Base-by-base conservation (phyloP, 495 filamentous ascomycete species). In the Hyaloscypha variabilis region DNA sequence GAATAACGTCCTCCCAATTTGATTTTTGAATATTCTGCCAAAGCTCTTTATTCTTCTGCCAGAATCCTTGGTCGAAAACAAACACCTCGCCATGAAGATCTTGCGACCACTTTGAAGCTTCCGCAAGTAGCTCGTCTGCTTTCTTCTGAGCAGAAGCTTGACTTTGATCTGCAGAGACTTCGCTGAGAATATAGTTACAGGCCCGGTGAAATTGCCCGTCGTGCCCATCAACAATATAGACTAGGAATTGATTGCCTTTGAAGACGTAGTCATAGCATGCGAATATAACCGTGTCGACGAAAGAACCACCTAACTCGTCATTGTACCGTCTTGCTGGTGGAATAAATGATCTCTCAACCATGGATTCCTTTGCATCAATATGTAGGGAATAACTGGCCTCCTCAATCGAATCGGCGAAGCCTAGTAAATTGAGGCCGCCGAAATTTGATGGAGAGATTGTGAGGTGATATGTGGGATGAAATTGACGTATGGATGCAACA, bases 1-100 rank as follows among this genome's bases (percentile, higher is more conserved):
- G 76, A 42, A 91, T 89, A 14, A 91, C 88, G 61, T 85, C 81
- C 4, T 86, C 82, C 88, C 88, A 91, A 29, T 76, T 74, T 2
- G 82, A 74, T 28, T 83, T 81, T 69, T 81, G 76, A 34, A 90
- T 77, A 62, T 80, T 82, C 42, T 82, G 60, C 75, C 77, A 91
- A 14, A 91, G 79, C 67, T 85, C 85, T 6, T 69, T 69, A 67
- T 72, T 82, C 77, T 89, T 90, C 63, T 77, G 67, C 89, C 88
- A 91, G 17, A 62, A 77, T 11, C 85, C 83, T 24, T 74, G 46
- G 66, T 91, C 87, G 65, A 83, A 91, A 0, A 91, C 85, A 74
- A 84, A 87, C 42, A 91, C 79, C 74, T 90, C 85, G 19, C 85
- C 73, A 58, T 87, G 83, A 26, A 89, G 76, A 67, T 86, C 78